Evolutionary conservation across 192 early-diverging fungal genomes (phyloP), one percentile per base, ranked within the genome.

Genomic region (Podila verticillata): DNA sequence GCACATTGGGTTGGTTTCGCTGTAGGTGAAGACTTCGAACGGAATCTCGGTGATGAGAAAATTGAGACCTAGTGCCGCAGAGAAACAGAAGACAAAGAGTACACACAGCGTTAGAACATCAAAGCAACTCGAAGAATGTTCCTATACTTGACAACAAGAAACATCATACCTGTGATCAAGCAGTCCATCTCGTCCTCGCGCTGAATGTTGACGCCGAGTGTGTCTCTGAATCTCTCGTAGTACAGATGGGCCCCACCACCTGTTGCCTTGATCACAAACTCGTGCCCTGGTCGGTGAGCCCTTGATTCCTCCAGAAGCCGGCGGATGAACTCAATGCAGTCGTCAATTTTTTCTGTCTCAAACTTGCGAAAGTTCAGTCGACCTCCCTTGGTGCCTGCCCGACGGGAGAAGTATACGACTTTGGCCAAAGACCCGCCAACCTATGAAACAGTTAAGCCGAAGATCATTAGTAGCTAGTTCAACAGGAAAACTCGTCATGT

Each of bases 131-230:
- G 26, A 61, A 29, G 6, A n/a, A 59, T 47, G 26, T 65, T 44
- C 26, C 31, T 15, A 44, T 48, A 47, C 15, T 39, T 60, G 10
- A 57, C 10, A 63, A 48, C 30, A 68, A 20, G 57, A 15, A 26
- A 10, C 10, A 70, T 22, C 74, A 20, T 71, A 91, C 89, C 93
- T 31, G 87, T 83, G 58, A 92, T 91, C 56, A 95, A 74, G 65
- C 94, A 96, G 65, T 94, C 93, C 95, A 98, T 97, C 84, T 98
- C 97, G 64, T 98, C 97, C 81, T 96, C 96, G 31, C 92, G 89
- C 35, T 95, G 87, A 58, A 97, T 88, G 39, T 83, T 86, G 8
- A 93, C 94, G 7, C 92, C 93, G 26, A 96, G 87, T 58, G 82
- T 81, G 24, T 91, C 75, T 47, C 73, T 72, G 70, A 96, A 86